phyloP scores from a whole-genome alignment of 2,329 filamentous ascomycete species.

The Venturia oleaginea region DNA sequence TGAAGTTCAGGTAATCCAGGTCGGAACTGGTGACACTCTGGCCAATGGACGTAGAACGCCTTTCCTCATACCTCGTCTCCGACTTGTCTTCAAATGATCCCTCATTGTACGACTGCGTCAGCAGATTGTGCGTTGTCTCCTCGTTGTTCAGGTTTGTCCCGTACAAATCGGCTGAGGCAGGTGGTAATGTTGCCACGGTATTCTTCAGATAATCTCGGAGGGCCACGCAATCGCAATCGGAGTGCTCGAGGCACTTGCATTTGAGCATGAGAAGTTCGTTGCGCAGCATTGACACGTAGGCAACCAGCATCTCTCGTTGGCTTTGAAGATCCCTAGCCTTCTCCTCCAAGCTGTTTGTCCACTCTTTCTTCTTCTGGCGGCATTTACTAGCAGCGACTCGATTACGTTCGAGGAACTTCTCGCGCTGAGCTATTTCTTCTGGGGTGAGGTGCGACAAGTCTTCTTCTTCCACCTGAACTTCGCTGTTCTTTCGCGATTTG shows the following conservation, averaged over 20 bases:
- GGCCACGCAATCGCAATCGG: slow-evolving; percentile 29
- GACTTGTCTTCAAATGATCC: neutral
- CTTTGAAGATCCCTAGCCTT: slow-evolving; percentile 31
- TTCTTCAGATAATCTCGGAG: slow-evolving; percentile 28
- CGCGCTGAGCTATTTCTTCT: slow-evolving; percentile 33
- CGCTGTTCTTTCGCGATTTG: slow-evolving; percentile 1
- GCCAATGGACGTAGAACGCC: neutral
- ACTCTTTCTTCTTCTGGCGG: slow-evolving; percentile 58
- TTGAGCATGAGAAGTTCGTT: slow-evolving; percentile 29
- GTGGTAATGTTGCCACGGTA: slow-evolving; percentile 2
- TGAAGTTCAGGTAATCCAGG: neutral
- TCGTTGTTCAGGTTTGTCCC: neutral
- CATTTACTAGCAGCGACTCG: slow-evolving; percentile 66
- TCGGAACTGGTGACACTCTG: neutral
- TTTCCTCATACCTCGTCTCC: neutral
- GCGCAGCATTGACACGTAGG: slow-evolving; percentile 25
- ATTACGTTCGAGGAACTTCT: slow-evolving; percentile 59
- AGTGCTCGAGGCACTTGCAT: slow-evolving; percentile 28
- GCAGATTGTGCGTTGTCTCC: neutral
- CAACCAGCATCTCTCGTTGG: slow-evolving; percentile 28
- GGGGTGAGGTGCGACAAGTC: neutral
- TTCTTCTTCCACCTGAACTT: neutral
- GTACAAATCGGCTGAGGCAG: slow-evolving; percentile 6
- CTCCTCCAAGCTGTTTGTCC: slow-evolving; percentile 42
- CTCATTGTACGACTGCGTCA: neutral